phyloP scores from a whole-genome alignment of 2,329 filamentous ascomycete genomes.

The Dryadomyces quercivorus region DNA sequence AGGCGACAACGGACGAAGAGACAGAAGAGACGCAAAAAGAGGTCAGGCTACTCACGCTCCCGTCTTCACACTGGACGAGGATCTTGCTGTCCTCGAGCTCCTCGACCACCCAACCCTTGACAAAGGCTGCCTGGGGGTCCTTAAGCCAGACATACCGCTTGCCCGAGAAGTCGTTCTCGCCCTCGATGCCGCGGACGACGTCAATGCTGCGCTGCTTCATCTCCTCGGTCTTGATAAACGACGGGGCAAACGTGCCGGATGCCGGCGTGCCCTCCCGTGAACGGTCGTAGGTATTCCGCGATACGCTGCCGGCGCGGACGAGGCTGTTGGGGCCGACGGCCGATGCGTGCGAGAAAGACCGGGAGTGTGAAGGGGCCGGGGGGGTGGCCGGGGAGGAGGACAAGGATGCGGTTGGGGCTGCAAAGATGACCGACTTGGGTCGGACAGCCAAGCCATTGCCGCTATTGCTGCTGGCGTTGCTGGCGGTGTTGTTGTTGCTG shows the following conservation, averaged over 20 bases:
- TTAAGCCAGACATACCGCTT: slow-evolving; percentile 97
- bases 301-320: slow-evolving; percentile 12
- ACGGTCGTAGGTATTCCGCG: slow-evolving; percentile 35
- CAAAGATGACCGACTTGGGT: slow-evolving; percentile 64
- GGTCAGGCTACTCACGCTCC: slow-evolving; percentile 49
- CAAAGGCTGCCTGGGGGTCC: slow-evolving; percentile 75
- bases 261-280: slow-evolving; percentile 53
- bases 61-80: slow-evolving; percentile 87
- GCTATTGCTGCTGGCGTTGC: slow-evolving; percentile 21
- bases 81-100: slow-evolving; percentile 59
- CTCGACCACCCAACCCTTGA: slow-evolving; percentile 84
- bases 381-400: slow-evolving; percentile 16
- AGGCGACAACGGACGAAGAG: slow-evolving; percentile 4
- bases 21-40: background rate
- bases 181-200: slow-evolving; percentile 65
- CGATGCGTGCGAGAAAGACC: slow-evolving; percentile 11
- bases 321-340: background rate
- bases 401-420: slow-evolving; percentile 38
- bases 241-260: slow-evolving; percentile 83
- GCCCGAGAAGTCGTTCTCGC: slow-evolving; percentile 96
- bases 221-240: slow-evolving; percentile 87
- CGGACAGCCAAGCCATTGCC: slow-evolving; percentile 21
- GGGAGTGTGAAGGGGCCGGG: slow-evolving; percentile 39
- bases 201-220: slow-evolving; percentile 40
- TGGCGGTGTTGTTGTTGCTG: background rate